Percentiles rank a stretch among this genome's conserved stretches.
Conservation (phyloP, 2,329 filamentous ascomycete genomes). For the Fonsecaea monophora region DNA sequence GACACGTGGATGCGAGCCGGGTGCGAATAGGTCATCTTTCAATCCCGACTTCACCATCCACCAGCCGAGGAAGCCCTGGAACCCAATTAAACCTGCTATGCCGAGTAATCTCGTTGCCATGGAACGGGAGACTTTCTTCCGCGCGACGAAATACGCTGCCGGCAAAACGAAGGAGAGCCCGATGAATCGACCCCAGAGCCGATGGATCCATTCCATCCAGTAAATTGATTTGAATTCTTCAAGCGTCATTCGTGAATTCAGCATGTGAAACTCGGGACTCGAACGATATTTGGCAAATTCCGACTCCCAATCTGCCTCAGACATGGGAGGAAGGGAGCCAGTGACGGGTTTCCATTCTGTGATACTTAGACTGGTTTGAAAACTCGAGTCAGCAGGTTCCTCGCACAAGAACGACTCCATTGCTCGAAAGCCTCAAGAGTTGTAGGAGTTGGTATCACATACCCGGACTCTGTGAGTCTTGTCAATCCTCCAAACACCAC, state of each 20-base stretch:
- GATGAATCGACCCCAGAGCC: conserved; percentile 91
- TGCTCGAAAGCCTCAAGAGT: not conserved
- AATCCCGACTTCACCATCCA: conserved; percentile 99
- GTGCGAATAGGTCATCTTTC: conserved; percentile 92
- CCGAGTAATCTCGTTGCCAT: conserved; percentile 81
- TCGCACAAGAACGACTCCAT: not conserved
- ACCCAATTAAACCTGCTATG: conserved; percentile 87
- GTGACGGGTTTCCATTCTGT: conserved; percentile 99
- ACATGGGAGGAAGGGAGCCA: conserved; percentile 83
- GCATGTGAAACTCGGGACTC: conserved; percentile 87
- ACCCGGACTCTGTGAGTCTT: conserved; percentile 94
- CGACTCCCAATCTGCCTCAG: conserved; percentile 80
- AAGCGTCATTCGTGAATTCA: conserved; percentile 92
- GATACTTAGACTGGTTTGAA: conserved; percentile 78
- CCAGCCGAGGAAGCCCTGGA: conserved; percentile 95
- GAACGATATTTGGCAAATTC: conserved; percentile 92
- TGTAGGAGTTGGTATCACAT: conserved; percentile 6
- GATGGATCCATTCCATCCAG: conserved; percentile 98
- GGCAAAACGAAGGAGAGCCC: conserved; percentile 89
- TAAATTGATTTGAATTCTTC: conserved; percentile 98
- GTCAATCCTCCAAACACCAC: conserved; percentile 95
- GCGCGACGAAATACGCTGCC: conserved; percentile 84
- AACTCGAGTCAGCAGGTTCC: conserved; percentile 10
- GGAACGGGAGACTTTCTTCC: conserved; percentile 74
- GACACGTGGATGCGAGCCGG: conserved; percentile 87